These are phyloP conservation scores for Corylus avellana DNA, from an alignment of 306 rosid species.

Conservation along the genomic window DNA sequence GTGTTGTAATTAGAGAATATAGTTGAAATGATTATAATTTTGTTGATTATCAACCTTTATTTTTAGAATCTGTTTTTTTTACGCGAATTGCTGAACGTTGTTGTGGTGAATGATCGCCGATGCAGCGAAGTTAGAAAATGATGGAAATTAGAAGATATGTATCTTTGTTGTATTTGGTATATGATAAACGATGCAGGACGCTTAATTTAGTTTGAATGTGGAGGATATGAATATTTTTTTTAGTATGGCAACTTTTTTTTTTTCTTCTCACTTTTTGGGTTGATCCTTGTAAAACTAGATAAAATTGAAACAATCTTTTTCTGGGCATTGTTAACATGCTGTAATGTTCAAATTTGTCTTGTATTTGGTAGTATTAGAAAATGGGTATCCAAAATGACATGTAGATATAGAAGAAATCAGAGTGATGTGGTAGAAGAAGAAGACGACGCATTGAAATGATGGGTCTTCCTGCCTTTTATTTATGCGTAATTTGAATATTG, in stretches of 20 bases:
- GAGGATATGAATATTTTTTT: too few species aligned
- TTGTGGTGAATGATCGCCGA: neutral
- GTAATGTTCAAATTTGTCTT: neutral
- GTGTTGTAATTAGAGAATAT: neutral
- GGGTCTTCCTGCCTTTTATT: neutral
- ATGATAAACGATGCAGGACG: neutral
- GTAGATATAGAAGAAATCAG: neutral
- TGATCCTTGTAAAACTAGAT: neutral
- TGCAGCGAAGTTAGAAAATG: neutral
- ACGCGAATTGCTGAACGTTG: neutral
- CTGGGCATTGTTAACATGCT: neutral
- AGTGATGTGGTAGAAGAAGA: neutral
- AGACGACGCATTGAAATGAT: neutral
- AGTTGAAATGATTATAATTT: neutral
- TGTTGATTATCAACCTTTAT: neutral
- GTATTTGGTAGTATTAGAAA: neutral
- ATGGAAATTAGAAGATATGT: neutral
- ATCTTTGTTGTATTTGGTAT: too few species aligned
- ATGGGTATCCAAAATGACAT: neutral
- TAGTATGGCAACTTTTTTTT: too few species aligned
- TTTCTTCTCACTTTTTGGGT: neutral
- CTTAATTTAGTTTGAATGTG: neutral
- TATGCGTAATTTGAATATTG: neutral
- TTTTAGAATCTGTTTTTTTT: neutral
- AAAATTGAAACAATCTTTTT: neutral